These are phyloP conservation scores for Flaveria bidentis DNA, from an alignment of 129 eudicot species.

Conservation along the genomic window DNA sequence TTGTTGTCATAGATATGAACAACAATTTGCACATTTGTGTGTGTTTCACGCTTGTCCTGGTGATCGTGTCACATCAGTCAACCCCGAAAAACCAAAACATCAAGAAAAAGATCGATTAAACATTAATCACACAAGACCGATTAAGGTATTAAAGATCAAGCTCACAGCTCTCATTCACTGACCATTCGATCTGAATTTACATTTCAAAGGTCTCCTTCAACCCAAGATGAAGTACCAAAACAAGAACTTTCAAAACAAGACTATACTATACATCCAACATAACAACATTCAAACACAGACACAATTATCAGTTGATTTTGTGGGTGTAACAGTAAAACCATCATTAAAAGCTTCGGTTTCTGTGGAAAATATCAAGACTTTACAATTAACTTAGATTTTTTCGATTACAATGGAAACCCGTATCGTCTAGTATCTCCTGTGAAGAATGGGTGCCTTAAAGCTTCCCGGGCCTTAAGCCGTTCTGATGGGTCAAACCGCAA, in stretches of 20 bases:
- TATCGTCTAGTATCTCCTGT: conserved; percentile 57
- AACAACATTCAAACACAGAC: conserved; percentile 12
- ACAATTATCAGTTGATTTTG: not conserved
- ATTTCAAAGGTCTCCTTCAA: too few species aligned
- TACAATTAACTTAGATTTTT: conserved; percentile 23
- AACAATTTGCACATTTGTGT: too few species aligned
- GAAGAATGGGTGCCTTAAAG: conserved; percentile 76
- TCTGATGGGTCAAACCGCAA: conserved; percentile 64
- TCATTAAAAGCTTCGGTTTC: conserved; percentile 23
- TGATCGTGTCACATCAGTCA: too few species aligned
- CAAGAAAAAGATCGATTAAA: too few species aligned
- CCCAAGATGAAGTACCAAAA: not conserved
- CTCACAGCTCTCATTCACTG: too few species aligned
- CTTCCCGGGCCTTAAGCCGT: conserved; percentile 75
- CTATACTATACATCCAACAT: conserved; percentile 27
- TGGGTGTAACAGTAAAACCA: conserved; percentile 19
- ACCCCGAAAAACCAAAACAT: too few species aligned
- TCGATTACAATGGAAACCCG: conserved; percentile 57
- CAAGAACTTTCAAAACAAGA: not conserved
- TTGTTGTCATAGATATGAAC: too few species aligned
- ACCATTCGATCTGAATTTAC: too few species aligned
- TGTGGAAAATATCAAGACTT: conserved; percentile 13
- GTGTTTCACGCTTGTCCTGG: too few species aligned
- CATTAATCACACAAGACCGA: too few species aligned
- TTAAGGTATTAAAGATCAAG: too few species aligned